Evolutionary conservation across 108 stramenopile species (phyloP), one percentile per base, ranked within the genome.

Genomic region (Cyclotella choctawhatcheeana): DNA sequence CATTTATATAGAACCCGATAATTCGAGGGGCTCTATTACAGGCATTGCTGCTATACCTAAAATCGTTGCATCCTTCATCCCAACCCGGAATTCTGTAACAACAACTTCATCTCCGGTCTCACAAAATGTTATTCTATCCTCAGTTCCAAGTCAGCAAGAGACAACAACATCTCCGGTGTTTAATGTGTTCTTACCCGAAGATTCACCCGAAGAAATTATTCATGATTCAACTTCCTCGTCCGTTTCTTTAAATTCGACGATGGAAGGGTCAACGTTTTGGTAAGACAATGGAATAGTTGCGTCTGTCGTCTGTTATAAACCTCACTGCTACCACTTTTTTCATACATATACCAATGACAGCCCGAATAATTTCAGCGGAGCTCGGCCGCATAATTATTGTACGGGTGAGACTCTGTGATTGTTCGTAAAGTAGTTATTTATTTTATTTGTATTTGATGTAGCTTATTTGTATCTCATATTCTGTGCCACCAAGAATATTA

Each of bases 401-500:
- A n/a, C n/a, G n/a, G n/a, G n/a, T n/a, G n/a, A n/a, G n/a, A n/a
- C n/a, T n/a, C n/a, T n/a, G n/a, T n/a, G n/a, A n/a, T n/a, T n/a
- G n/a, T n/a, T n/a, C n/a, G n/a, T n/a, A n/a, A n/a, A n/a, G n/a
- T n/a, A n/a, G n/a, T n/a, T n/a, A n/a, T n/a, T n/a, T n/a, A n/a
- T n/a, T n/a, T n/a, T n/a, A n/a, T n/a, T n/a, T n/a, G n/a, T n/a
- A n/a, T n/a, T n/a, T n/a, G n/a, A n/a, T n/a, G n/a, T n/a, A n/a
- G n/a, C n/a, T n/a, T n/a, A n/a, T n/a, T n/a, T n/a, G n/a, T n/a
- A n/a, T n/a, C n/a, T n/a, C n/a, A n/a, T n/a, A n/a, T n/a, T n/a
- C n/a, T n/a, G n/a, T n/a, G n/a, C n/a, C n/a, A n/a, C n/a, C 22
- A 10, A 21, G 59, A 60, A 52, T 71, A 61, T 52, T 71, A 61